phyloP scores from a whole-genome alignment of 2,329 filamentous ascomycete species.

The Xylaria sp. region DNA sequence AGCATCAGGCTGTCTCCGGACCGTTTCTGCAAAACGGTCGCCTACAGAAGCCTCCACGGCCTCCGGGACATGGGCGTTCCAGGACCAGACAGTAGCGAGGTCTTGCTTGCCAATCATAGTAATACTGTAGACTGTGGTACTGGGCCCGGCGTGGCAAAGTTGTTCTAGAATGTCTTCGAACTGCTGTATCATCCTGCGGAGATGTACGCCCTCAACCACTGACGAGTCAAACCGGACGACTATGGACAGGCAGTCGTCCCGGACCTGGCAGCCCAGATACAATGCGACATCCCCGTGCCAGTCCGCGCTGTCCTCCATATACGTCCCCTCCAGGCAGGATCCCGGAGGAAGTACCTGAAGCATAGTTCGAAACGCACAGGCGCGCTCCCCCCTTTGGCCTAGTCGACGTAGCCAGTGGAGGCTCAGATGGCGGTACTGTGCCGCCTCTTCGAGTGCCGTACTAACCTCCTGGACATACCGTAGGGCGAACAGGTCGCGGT shows the following conservation, averaged over 20 bases:
- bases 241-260: neutral
- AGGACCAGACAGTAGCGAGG: neutral
- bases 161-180: too few species aligned
- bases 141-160: too few species aligned
- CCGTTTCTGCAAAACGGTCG: neutral
- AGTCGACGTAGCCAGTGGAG: neutral
- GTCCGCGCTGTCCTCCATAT: neutral
- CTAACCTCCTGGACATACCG: neutral
- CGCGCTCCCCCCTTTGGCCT: neutral
- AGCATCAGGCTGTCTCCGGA: neutral
- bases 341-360: neutral
- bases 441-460: neutral
- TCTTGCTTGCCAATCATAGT: too few species aligned
- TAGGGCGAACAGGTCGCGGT: neutral
- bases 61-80: neutral
- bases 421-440: neutral
- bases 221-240: neutral
- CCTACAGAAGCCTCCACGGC: neutral
- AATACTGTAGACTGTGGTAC: too few species aligned
- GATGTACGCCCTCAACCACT: neutral
- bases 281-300: neutral
- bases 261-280: neutral
- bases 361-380: neutral
- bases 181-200: too few species aligned
- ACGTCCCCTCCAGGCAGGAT: neutral